These are phyloP conservation scores for Cryptosporidium baileyi DNA, from an alignment of 169 alveolate genomes.

Conservation along the genomic window DNA sequence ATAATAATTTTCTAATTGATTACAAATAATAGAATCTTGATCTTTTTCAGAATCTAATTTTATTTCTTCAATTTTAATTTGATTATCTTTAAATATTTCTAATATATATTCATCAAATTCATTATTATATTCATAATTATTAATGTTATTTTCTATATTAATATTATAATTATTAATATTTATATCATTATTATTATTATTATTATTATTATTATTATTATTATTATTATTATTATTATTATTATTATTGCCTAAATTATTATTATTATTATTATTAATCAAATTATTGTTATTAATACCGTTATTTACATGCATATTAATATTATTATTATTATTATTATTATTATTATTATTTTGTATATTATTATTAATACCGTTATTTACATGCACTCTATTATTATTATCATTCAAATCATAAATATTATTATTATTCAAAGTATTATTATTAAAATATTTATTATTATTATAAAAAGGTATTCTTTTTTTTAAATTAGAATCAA, in stretches of 20 bases:
- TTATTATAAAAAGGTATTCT: slow-evolving; percentile 20
- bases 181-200: neutral
- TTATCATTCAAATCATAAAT: too few relatives aligned
- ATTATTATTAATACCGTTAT: neutral
- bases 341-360: neutral
- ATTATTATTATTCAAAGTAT: neutral
- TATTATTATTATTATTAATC: too few relatives aligned
- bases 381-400: too few relatives aligned
- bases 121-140: neutral
- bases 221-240: too few relatives aligned
- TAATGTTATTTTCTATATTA: neutral
- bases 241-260: too few relatives aligned
- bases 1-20: neutral
- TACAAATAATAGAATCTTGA: neutral
- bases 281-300: too few relatives aligned
- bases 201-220: neutral
- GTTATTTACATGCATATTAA: too few relatives aligned
- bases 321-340: neutral
- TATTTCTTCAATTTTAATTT: neutral
- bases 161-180: neutral
- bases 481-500: neutral
- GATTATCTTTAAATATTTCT: neutral
- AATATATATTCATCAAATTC: neutral
- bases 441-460: neutral
- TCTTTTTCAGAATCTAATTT: neutral